A percentile compares a stretch with the other conserved stretches of the same genome.
Evolutionary conservation across 805 yeast species (phyloP).

Genomic region (Komagataella mondaviorum): DNA sequence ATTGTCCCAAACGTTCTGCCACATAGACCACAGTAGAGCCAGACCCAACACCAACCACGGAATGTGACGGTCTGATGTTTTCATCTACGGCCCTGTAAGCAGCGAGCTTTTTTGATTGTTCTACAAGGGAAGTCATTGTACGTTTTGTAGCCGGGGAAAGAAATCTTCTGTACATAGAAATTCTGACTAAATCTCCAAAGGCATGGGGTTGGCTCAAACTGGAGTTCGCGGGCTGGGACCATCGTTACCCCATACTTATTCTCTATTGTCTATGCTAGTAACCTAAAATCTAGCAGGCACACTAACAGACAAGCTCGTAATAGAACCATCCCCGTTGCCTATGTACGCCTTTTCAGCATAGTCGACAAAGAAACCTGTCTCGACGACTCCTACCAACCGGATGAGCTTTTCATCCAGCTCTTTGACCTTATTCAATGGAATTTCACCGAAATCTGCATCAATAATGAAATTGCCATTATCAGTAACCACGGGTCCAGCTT

Average conservation of each 20-base stretch:
- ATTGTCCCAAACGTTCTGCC: slow-evolving; percentile 84
- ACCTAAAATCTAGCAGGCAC: neutral
- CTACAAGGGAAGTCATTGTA: slow-evolving; percentile 29
- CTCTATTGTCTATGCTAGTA: neutral
- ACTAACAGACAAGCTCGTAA: neutral
- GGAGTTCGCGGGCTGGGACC: neutral
- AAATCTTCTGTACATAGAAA: neutral
- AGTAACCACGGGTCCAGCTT: slow-evolving; percentile 95
- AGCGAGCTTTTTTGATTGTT: slow-evolving; percentile 78
- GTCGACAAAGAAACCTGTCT: slow-evolving; percentile 77
- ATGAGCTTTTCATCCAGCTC: slow-evolving; percentile 55
- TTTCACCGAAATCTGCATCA: slow-evolving; percentile 85
- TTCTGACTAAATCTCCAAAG: neutral
- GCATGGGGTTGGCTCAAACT: neutral
- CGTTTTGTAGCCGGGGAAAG: neutral
- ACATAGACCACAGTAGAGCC: slow-evolving; percentile 97
- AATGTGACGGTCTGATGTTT: slow-evolving; percentile 53
- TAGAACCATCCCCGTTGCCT: slow-evolving; percentile 66
- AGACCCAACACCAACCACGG: slow-evolving; percentile 85
- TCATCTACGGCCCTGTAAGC: slow-evolving; percentile 91
- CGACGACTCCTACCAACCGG: slow-evolving; percentile 83
- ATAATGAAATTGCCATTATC: slow-evolving; percentile 90
- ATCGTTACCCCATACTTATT: neutral
- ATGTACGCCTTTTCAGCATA: slow-evolving; percentile 76
- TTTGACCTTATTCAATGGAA: slow-evolving; percentile 32